Conservation (phyloP, 257 asterid genomes). For the Solanum medicagineum region DNA sequence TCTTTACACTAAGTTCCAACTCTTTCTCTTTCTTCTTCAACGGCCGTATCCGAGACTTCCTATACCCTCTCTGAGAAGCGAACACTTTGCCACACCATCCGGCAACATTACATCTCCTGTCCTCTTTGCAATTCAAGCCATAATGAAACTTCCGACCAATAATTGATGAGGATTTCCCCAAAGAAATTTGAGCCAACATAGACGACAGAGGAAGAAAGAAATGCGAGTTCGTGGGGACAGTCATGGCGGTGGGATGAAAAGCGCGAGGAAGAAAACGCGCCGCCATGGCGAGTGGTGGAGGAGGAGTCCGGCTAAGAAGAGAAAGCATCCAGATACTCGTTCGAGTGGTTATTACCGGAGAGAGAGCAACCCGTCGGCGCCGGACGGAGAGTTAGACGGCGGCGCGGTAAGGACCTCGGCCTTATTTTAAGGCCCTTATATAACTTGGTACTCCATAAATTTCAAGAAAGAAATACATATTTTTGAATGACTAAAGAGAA, state of each 20-base stretch:
- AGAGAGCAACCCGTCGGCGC: background rate
- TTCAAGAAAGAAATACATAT: too few relatives aligned
- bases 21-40: conserved; percentile 52
- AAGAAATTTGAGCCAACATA: conserved; percentile 3
- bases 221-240: background rate
- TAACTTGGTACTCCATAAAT: background rate
- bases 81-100: conserved; percentile 25
- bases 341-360: background rate
- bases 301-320: conserved; percentile 42
- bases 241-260: conserved; percentile 11
- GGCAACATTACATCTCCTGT: conserved; percentile 10
- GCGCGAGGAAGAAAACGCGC: conserved; percentile 58
- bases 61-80: conserved; percentile 50
- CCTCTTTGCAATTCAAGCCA: conserved; percentile 8
- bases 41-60: conserved; percentile 41
- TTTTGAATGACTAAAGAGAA: too few relatives aligned
- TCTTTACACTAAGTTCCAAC: conserved; percentile 67
- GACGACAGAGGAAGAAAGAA: conserved; percentile 7
- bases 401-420: background rate
- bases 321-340: conserved; percentile 39
- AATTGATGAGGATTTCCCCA: conserved; percentile 13
- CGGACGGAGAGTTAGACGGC: background rate
- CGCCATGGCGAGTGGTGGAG: conserved; percentile 47
- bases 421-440: too few relatives aligned
- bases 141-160: conserved; percentile 5